Evolutionary conservation across 306 rosid species (phyloP), one percentile per base, ranked within the genome.

Genomic region (Inga oerstediana): DNA sequence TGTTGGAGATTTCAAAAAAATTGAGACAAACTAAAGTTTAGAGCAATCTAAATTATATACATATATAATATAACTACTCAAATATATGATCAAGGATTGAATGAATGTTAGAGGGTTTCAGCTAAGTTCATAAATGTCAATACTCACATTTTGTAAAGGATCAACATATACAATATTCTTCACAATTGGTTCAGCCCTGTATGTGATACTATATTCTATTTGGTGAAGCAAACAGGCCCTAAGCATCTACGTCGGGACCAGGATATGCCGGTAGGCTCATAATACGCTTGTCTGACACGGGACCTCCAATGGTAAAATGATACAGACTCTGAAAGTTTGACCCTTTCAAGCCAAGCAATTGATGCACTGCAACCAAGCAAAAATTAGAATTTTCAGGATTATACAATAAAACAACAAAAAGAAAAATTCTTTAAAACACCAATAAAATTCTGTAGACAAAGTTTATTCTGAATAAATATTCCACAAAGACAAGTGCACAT

Each of bases 201-300:
- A 35, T 19, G 83, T 8, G 76, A 74, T 78, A 72, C 6, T 59
- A n/a, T 3, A 59, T 22, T 8, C 66, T 59, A 22, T 59, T 59
- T 10, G 7, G 66, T 22, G 14, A 3, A 10, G 34, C 14, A 59
- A 59, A 59, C 30, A 22, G 66, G 13, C 66, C 34, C 90, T 85
- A 95, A 41, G 94, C 88, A 85, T 92, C 93, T 10, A 39, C 66
- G 37, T 44, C 10, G 2, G 99, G 98, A 72, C 99, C 98, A 32
- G 99, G 99, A 93, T 96, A 96, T 56, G 99, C 93, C 10, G 98
- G 99, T 27, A 96, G 83, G 84, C 98, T 96, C 99, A 93, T 93
- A 69, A 96, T 93, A 58, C 98, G 89, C 73, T 89, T 92, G 85
- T 96, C 98, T 43, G 87, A 17, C 62, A 96, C 97, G 9, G 99